phyloP scores from a whole-genome alignment of 441 rosid species.

The Kokia cookei region DNA sequence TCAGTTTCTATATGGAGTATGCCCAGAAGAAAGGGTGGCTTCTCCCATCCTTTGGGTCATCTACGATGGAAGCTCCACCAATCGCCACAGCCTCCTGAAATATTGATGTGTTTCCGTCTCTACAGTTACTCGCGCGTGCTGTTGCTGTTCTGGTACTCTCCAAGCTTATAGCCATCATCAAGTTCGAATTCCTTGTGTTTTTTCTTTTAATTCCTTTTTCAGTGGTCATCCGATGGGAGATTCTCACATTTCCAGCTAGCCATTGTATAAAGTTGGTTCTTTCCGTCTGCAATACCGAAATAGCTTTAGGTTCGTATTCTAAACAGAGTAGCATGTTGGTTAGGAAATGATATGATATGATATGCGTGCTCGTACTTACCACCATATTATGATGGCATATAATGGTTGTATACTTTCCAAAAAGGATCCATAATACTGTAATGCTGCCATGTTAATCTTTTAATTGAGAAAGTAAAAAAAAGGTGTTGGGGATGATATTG shows the following conservation, averaged over 20 bases:
- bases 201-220: neutral
- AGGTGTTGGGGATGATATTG: too few relatives aligned
- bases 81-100: constrained; percentile 28
- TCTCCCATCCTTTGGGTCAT: constrained; percentile 42
- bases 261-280: constrained; percentile 32
- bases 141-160: constrained; percentile 7
- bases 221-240: constrained; percentile 28
- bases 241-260: constrained; percentile 29
- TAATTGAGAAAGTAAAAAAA: too few relatives aligned
- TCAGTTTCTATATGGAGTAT: constrained; percentile 48
- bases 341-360: neutral
- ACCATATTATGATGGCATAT: neutral
- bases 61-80: constrained; percentile 8
- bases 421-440: neutral
- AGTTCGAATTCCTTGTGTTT: neutral
- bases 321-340: constrained; percentile 1
- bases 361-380: constrained; percentile 11
- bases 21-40: constrained; percentile 91
- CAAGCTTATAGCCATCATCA: constrained; percentile 5
- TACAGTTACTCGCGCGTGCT: neutral
- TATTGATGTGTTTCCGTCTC: neutral
- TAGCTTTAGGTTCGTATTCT: constrained; percentile 17
- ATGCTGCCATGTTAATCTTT: neutral
- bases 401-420: neutral
- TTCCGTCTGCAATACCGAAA: constrained; percentile 10